Base-by-base conservation (phyloP, 768 basidiomycete genomes). In the Pisolithus tinctorius region DNA sequence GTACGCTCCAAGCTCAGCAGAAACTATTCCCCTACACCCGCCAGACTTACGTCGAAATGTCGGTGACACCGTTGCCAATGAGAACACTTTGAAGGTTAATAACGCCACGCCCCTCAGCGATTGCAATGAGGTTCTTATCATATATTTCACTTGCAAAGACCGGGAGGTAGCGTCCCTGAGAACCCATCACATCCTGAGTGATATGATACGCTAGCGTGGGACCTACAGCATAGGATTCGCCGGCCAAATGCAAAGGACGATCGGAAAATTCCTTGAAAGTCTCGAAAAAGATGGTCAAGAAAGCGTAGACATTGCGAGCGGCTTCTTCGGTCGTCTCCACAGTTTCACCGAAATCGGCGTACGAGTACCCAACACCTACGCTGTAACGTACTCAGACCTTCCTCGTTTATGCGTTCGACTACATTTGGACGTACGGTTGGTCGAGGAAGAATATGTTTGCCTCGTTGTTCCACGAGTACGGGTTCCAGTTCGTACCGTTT, bases 291-390 rank as follows among this genome's bases (percentile, higher is more conserved):
- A 92, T 84, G 2, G 79, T 71, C 48, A 90, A 72, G 66, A 91
- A 91, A 0, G 87, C 83, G 45, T 84, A 74, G 37, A 90, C 71
- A 59, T 91, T 84, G 55, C 77, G 79, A 4, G 87, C 84, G 0
- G 88, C 89, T n/a, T 82, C 82, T 65, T 91, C 88, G 0, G 88
- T 86, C 0, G 84, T 88, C 51, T 79, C 81, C 16, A 88, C 72
- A 1, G 74, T 79, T 67, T 87, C 80, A 3, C 82, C 83, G 53
- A 75, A 79, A 55, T 87, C 84, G 2, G 82, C 80, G 52, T 84
- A 86, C 2, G 82, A 84, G 62, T 82, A 88, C 1, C 84, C 86
- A 6, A 86, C 84, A 2, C 82, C 82, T 23, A 84, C 81, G 20
- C 81, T 83, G 45, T 13, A 31, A 23, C 14, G 29, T 53, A 44